Percentiles rank a stretch among this genome's conserved stretches.
These are phyloP conservation scores for Physaria fendleri DNA, from an alignment of 345 rosid genomes.

Conservation along the genomic window DNA sequence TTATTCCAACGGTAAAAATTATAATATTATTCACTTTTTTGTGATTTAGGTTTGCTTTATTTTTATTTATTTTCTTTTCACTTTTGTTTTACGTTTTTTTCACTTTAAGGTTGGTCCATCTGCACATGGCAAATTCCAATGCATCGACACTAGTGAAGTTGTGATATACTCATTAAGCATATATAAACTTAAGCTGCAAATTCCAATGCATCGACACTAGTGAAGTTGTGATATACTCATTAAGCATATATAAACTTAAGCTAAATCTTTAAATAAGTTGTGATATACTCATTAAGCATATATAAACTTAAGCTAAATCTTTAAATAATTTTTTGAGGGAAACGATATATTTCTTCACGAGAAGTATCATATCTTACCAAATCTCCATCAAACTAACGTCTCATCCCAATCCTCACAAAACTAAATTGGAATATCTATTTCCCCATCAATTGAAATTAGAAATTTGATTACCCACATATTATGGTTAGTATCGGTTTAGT, in stretches of 20 bases:
- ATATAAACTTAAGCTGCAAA: constrained; percentile 15
- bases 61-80: background rate
- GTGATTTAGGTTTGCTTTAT: constrained; percentile 6
- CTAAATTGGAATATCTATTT: too few species aligned
- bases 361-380: too few species aligned
- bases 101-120: constrained; percentile 32
- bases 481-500: too few species aligned
- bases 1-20: constrained; percentile 12
- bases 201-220: constrained; percentile 16
- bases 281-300: constrained; percentile 7
- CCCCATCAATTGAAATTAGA: too few species aligned
- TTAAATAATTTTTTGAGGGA: too few species aligned
- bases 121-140: constrained; percentile 26
- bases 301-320: too few species aligned
- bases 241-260: constrained; percentile 1
- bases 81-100: constrained; percentile 23
- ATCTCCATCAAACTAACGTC: too few species aligned
- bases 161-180: constrained; percentile 10
- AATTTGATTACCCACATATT: too few species aligned
- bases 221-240: constrained; percentile 4
- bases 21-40: constrained; percentile 2
- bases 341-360: too few species aligned
- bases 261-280: constrained; percentile 4
- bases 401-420: too few species aligned
- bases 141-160: constrained; percentile 11